Evolutionary conservation across 257 asterid species (phyloP).

Genomic region (Solanum arcanum): DNA sequence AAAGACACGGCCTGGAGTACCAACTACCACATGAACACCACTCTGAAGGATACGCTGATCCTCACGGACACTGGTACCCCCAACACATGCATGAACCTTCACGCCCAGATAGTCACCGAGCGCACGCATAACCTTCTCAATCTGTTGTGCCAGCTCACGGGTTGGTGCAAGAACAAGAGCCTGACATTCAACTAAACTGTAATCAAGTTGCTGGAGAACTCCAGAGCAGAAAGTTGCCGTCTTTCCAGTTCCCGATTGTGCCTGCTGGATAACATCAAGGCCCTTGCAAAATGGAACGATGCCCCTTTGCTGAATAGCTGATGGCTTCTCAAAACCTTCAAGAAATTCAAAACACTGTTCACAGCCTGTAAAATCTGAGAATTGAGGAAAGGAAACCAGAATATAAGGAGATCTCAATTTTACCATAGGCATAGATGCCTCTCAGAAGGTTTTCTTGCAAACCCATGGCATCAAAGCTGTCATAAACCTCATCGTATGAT

Average conservation of each 20-base stretch:
- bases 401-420: neutral
- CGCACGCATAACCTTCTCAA: constrained; percentile 61
- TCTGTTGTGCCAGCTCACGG: constrained; percentile 57
- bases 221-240: constrained; percentile 70
- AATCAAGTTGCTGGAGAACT: constrained; percentile 53
- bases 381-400: neutral
- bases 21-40: constrained; percentile 60
- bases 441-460: constrained; percentile 10
- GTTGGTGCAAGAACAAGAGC: constrained; percentile 62
- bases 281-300: constrained; percentile 51
- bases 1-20: constrained; percentile 40
- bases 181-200: constrained; percentile 45
- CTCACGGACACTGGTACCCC: constrained; percentile 28
- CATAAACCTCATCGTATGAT: neutral
- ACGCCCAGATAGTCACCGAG: constrained; percentile 58
- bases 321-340: constrained; percentile 58
- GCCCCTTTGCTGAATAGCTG: constrained; percentile 63
- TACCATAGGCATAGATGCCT: constrained; percentile 62
- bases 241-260: constrained; percentile 60
- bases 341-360: neutral
- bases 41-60: constrained; percentile 44
- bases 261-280: constrained; percentile 27
- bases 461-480: constrained; percentile 1
- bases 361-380: neutral
- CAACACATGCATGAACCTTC: constrained; percentile 57